These are phyloP conservation scores for Coniochaeta sp. DNA, from an alignment of 2,329 filamentous ascomycete species.

Conservation along the genomic window DNA sequence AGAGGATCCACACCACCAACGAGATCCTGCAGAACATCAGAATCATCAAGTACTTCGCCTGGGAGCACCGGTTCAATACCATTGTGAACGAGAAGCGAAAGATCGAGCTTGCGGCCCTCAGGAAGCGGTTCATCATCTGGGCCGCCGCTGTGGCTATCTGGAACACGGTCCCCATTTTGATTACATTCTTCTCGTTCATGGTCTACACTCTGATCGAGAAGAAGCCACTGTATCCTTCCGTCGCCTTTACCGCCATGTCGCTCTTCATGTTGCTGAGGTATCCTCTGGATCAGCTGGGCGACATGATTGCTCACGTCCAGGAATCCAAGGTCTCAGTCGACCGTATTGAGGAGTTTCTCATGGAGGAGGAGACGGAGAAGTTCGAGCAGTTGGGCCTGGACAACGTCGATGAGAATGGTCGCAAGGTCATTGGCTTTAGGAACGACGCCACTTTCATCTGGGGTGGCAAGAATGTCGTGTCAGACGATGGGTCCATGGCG, in stretches of 20 bases:
- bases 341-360: slow-evolving; percentile 89
- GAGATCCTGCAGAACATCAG: slow-evolving; percentile 95
- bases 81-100: slow-evolving; percentile 85
- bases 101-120: slow-evolving; percentile 69
- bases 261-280: slow-evolving; percentile 91
- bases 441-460: slow-evolving; percentile 80
- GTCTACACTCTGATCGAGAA: slow-evolving; percentile 86
- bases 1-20: slow-evolving; percentile 92
- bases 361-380: slow-evolving; percentile 93
- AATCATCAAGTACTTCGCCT: slow-evolving; percentile 99
- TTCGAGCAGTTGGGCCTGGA: slow-evolving; percentile 74
- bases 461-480: slow-evolving; percentile 62
- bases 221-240: slow-evolving; percentile 82
- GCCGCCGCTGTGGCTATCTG: slow-evolving; percentile 86
- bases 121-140: slow-evolving; percentile 84
- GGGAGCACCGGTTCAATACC: slow-evolving; percentile 85
- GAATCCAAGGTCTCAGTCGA: slow-evolving; percentile 96
- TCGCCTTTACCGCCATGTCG: slow-evolving; percentile 93
- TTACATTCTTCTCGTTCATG: slow-evolving; percentile 94
- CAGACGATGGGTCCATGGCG: slow-evolving; percentile 60
- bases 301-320: slow-evolving; percentile 98
- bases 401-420: slow-evolving; percentile 60
- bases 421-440: slow-evolving; percentile 75
- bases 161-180: slow-evolving; percentile 92
- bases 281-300: slow-evolving; percentile 88